Conservation (phyloP, 2,329 filamentous ascomycete genomes). For the Phyllosticta citribraziliensis region DNA sequence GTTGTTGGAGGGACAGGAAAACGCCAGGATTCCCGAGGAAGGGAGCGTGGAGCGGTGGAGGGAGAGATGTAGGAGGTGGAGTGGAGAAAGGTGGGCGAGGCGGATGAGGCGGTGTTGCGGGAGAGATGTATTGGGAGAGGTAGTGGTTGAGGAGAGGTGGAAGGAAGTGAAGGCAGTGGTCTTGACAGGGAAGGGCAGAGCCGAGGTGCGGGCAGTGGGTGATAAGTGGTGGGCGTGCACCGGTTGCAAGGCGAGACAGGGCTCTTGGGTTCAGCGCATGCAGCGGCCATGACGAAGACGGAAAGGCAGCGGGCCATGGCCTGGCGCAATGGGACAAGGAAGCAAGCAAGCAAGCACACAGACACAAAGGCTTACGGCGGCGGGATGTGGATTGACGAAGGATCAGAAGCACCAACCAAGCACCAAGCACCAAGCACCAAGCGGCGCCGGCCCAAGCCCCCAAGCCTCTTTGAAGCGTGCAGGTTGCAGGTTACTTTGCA, state of each 20-base stretch:
- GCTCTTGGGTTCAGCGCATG: constrained; percentile 6
- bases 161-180: background rate
- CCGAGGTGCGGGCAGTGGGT: constrained; percentile 8
- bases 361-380: background rate
- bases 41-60: background rate
- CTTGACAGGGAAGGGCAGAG: background rate
- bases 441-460: background rate
- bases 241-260: constrained; percentile 11
- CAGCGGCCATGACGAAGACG: background rate
- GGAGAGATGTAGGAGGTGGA: background rate
- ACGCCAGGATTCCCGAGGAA: constrained; percentile 7
- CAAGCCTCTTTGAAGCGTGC: background rate
- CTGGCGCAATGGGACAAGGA: background rate
- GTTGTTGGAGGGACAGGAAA: constrained; percentile 5
- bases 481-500: background rate
- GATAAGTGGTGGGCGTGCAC: constrained; percentile 8
- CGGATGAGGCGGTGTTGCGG: background rate
- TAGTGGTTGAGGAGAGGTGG: background rate
- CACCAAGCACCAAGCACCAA: background rate
- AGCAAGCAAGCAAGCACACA: background rate
- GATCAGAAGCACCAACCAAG: background rate
- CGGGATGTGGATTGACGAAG: background rate
- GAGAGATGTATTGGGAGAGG: constrained; percentile 1
- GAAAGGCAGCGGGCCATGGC: background rate
- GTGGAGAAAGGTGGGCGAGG: constrained; percentile 1